Evolutionary conservation across 2,329 filamentous ascomycete genomes (phyloP), one percentile per base, ranked within the genome.

Genomic region (Aspergillus ochraceus): DNA sequence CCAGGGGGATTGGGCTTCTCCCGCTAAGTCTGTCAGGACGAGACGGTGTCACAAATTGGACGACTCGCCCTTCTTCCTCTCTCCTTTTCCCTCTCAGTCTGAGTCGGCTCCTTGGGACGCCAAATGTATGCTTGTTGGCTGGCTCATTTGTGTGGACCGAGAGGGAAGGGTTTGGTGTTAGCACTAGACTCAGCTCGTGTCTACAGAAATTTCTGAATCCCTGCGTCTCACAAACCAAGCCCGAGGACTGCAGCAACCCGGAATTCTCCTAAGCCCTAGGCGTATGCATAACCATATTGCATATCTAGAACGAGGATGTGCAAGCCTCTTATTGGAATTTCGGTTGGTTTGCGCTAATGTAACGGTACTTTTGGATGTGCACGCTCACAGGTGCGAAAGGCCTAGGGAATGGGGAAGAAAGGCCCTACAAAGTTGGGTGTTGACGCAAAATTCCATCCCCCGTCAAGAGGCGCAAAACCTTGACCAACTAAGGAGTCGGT

Each of bases 121-220:
- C 36, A 42, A n/a, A 42, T n/a, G 17, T 42, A n/a, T 42, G 36
- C 17, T 42, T 42, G 14, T 17, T 42, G 32, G 26, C 14, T 30
- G n/a, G 20, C 47, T 22, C 52, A 9, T 17, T 49, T 36, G 36
- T 32, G 49, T 45, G 30, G 49, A 58, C 52, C 47, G 29, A 29
- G 49, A 39, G 22, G 20, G 51, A 26, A 42, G 29, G 46, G 30
- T 47, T 49, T 52, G 30, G 22, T 39, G 47, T 55, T 50, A 32
- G 29, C 29, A 49, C 55, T 30, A 49, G 36, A 52, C 55, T 58
- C 52, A 46, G 29, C 49, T 54, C 24, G 49, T 49, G 58, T 29
- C 29, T 52, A 46, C 42, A 29, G 42, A 47, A 29, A 22, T 4
- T 42, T 47, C 47, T 42, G 45, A 20, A 19, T 32, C 20, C 12